A percentile compares a stretch with the other conserved stretches of the same genome.
These are phyloP conservation scores for Populus ilicifolia DNA, from an alignment of 345 rosid species.

Conservation along the genomic window DNA sequence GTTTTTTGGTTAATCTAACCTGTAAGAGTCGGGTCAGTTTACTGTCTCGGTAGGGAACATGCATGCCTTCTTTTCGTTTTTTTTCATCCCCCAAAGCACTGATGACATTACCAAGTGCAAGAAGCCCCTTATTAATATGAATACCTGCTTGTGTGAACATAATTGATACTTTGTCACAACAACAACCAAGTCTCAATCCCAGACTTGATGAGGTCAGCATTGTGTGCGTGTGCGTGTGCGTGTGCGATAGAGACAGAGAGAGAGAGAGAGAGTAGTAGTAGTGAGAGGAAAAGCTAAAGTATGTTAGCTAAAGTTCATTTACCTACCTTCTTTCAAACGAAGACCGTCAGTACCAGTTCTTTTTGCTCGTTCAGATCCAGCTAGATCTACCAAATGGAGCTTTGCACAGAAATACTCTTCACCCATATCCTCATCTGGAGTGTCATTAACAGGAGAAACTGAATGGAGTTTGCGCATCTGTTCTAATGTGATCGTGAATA, in stretches of 20 bases:
- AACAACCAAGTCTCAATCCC: too few species aligned
- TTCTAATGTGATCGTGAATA: constrained; percentile 91
- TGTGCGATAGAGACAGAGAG: too few species aligned
- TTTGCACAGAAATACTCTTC: constrained; percentile 95
- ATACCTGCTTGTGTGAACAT: constrained; percentile 51
- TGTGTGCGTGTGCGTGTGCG: too few species aligned
- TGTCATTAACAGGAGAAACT: constrained; percentile 39
- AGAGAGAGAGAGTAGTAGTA: too few species aligned
- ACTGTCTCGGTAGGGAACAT: constrained; percentile 96
- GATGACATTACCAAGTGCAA: constrained; percentile 96
- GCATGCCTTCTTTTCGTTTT: constrained; percentile 87
- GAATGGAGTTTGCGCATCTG: constrained; percentile 77
- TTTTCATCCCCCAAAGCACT: constrained; percentile 97
- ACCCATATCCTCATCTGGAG: constrained; percentile 50
- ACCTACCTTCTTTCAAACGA: constrained; percentile 89
- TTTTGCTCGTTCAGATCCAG: constrained; percentile 95
- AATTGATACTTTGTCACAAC: neutral
- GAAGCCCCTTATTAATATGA: constrained; percentile 94
- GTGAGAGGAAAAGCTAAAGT: neutral
- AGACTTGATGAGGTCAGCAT: too few species aligned
- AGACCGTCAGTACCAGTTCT: constrained; percentile 93
- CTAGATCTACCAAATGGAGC: constrained; percentile 96
- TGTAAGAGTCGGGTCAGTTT: constrained; percentile 85
- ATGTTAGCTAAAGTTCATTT: neutral
- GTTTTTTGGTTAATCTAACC: constrained; percentile 6